Base-by-base conservation (phyloP, 371 early-diverging fungal genomes). In the Mortierella sp. region DNA sequence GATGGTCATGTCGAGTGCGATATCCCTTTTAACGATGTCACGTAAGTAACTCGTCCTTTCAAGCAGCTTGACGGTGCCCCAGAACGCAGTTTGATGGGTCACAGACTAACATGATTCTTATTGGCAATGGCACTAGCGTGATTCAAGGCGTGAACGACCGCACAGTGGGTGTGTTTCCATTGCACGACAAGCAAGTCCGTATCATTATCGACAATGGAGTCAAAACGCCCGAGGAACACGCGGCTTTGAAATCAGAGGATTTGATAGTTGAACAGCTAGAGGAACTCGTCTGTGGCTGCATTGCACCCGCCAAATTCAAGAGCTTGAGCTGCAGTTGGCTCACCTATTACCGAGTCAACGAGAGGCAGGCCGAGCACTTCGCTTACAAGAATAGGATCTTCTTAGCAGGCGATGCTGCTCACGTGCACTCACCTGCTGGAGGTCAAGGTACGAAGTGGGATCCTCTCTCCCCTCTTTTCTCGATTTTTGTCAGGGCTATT, bases 361-460 rank as follows among this genome's bases (percentile, higher is more conserved):
- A 79, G 42, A 49, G 78, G 19, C 57, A 51, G 4, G 79, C 79
- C 2, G 58, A 69, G 21, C 30, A 54, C 13, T 61, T 57, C 26
- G 10, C 60, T 8, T 39, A 72, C 38, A 65, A 71, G 28, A 28
- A 55, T 13, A 54, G 78, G 5, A 65, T 82, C 28, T 69, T 81
- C 42, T 50, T 84, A 39, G 78, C 72, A 21, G 84, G 82, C 0
- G 84, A 82, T 63, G 82, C 84, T 0, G 73, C 80, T 13, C 84
- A 84, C 57, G 72, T 80, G 3, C 72, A 79, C 28, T 68, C 69
- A 1, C 85, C 82, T 28, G 70, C 79, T 3, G 82, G 82, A 31
- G 84, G 84, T 8, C 71, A 64, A 51, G 64, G 64, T 64, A 59
- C 16, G 27, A 51, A 60, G 64, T 64, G 54, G 16, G 27, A 34